Percentiles rank a stretch among this genome's conserved stretches.
Evolutionary conservation across 1,139 yeast species (phyloP).

Genomic region (Taiozyma sp.): DNA sequence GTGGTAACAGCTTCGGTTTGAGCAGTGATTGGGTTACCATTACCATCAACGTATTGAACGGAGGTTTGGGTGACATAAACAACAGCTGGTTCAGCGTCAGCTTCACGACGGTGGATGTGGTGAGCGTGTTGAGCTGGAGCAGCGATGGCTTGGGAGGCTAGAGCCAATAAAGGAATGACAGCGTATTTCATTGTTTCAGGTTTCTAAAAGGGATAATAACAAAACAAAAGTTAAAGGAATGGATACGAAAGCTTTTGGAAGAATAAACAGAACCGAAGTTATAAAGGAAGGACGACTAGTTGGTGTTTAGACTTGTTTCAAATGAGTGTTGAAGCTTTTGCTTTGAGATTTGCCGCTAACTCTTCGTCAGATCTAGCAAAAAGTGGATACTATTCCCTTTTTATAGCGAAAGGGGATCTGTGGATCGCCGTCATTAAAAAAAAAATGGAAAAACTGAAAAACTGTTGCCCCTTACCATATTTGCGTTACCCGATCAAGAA

Average conservation of each 20-base stretch:
- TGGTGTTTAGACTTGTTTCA: conserved; percentile 1
- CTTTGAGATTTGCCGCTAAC: neutral
- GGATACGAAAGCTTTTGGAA: neutral
- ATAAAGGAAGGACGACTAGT: conserved; percentile 6
- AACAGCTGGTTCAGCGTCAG: conserved; percentile 40
- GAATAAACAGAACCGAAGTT: neutral
- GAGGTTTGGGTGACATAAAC: conserved; percentile 48
- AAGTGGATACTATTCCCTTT: neutral
- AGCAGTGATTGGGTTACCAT: conserved; percentile 30
- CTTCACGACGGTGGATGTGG: conserved; percentile 49
- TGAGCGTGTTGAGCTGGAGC: conserved; percentile 46
- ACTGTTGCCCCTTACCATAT: neutral
- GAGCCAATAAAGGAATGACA: conserved; percentile 24
- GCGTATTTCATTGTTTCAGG: conserved; percentile 19
- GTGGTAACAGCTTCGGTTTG: conserved; percentile 16
- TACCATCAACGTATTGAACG: conserved; percentile 40
- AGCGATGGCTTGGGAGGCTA: conserved; percentile 34
- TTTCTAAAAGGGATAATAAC: neutral
- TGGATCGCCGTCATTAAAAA: neutral
- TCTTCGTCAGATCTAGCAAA: neutral
- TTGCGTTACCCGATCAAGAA: neutral
- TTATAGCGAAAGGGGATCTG: neutral
- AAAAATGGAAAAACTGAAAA: too few relatives aligned
- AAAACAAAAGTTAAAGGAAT: neutral
- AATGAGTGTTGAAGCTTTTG: neutral